Conservation (phyloP, 352 stramenopile genomes). For the Phytophthora lateralis region DNA sequence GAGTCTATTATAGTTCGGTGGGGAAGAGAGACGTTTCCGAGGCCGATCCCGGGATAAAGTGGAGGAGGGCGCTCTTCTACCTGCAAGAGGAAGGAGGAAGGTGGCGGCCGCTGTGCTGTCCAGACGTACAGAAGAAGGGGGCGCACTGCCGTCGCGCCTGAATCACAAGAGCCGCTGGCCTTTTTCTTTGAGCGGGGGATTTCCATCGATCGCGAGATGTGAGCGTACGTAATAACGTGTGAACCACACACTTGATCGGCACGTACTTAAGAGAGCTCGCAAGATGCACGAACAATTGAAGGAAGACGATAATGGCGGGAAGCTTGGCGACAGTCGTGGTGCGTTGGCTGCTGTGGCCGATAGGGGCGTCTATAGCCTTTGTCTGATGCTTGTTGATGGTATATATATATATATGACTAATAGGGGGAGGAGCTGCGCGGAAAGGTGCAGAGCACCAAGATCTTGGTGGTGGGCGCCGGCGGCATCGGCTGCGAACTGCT, state of each 20-base stretch:
- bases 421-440: conserved; percentile 63
- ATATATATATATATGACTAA: not conserved
- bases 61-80: not conserved
- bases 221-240: not conserved
- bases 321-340: conserved; percentile 53
- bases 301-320: conserved; percentile 29
- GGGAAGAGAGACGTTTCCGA: conserved; percentile 11
- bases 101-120: not conserved
- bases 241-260: not conserved
- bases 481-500: conserved; percentile 99
- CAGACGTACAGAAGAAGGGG: not conserved
- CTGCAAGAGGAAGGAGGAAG: conserved; percentile 1
- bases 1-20: not conserved
- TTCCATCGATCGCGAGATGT: not conserved
- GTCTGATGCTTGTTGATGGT: not conserved
- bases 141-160: not conserved
- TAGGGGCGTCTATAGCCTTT: not conserved
- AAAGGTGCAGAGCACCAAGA: conserved; percentile 83
- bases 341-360: conserved; percentile 16
- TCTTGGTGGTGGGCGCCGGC: conserved; percentile 97
- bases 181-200: conserved; percentile 38
- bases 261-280: not conserved
- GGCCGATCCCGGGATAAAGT: conserved; percentile 35
- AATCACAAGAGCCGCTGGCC: conserved; percentile 23
- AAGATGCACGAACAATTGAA: not conserved